Base-by-base conservation (phyloP, 1,284 basidiomycete species). In the Austroboletus novae-zelandiae region DNA sequence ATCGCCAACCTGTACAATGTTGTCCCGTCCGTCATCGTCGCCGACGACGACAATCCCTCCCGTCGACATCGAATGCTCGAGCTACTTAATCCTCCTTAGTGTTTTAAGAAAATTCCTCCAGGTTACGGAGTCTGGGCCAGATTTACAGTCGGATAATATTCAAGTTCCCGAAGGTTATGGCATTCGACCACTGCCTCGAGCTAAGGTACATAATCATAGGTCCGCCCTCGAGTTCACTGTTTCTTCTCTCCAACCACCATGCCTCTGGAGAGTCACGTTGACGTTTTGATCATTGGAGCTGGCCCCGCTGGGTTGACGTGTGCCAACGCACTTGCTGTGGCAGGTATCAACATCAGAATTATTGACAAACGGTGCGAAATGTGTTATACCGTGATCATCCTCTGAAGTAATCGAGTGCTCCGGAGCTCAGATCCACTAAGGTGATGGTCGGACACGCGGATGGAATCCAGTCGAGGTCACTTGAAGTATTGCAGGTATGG, bases 321-420 rank as follows among this genome's bases (percentile, higher is more conserved):
- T 52, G 77, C 77, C 14, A 80, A 82, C 61, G 83, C 77, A 3
- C 37, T 23, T 18, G 20, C 37, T 5, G 74, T 66, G 46, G 81
- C 81, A 9, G 83, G 83, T 0, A 43, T 88, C 18, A 77, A 79
- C 43, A 78, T 86, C 15, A 75, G 80, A 5, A 78, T 88, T 43
- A 66, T 40, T n/a, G 39, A 40, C 27, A 27, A 40, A 40, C 39
- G 20, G 39, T 40, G 25, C 39, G 39, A 11, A 40, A 7, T 15
- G 14, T 15, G 8, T 17, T 23, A n/a, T n/a, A 35, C 13, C 15
- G 13, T 30, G 29, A 11, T 30, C 29, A 30, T 30, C 9, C 29
- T 30, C 29, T 30, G 10, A 30, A 30, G 11, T 30, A 10, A 37
- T 23, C 14, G 14, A 23, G 23, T n/a, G 5, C 10, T 15, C 14